Conservation (phyloP, 2,329 filamentous ascomycete genomes). For the Curvularia verruculosa region DNA sequence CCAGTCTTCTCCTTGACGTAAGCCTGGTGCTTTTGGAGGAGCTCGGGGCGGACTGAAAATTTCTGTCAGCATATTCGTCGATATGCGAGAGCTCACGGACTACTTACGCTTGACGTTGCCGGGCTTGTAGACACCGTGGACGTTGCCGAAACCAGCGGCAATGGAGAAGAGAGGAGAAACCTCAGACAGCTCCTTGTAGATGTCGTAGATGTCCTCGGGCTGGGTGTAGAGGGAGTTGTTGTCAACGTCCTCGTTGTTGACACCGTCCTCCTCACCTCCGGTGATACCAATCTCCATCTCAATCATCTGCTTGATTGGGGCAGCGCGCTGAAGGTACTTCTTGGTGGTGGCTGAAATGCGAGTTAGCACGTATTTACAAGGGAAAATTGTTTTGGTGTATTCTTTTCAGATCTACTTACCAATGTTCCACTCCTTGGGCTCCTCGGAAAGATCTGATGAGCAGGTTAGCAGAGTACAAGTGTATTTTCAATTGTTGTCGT, state of each 20-base stretch:
- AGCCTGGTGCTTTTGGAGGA: constrained; percentile 94
- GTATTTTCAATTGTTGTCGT: not conserved
- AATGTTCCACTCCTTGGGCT: constrained; percentile 80
- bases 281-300: constrained; percentile 92
- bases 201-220: constrained; percentile 42
- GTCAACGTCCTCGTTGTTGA: constrained; percentile 50
- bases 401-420: no score
- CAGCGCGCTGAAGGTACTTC: constrained; percentile 81
- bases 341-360: constrained; percentile 67
- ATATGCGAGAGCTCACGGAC: not conserved
- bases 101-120: constrained; percentile 52
- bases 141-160: constrained; percentile 91
- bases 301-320: constrained; percentile 95
- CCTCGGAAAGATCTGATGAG: constrained; percentile 71
- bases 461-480: not conserved
- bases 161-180: constrained; percentile 90
- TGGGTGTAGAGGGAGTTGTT: constrained; percentile 69
- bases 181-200: constrained; percentile 69
- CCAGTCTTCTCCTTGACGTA: constrained; percentile 77
- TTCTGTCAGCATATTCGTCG: not conserved
- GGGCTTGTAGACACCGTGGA: constrained; percentile 70
- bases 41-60: constrained; percentile 77
- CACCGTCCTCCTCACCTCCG: constrained; percentile 95
- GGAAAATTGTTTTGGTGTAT: not conserved
- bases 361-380: not conserved